Conservation (phyloP, 2,329 filamentous ascomycete species). For the Coniochaeta sp. region DNA sequence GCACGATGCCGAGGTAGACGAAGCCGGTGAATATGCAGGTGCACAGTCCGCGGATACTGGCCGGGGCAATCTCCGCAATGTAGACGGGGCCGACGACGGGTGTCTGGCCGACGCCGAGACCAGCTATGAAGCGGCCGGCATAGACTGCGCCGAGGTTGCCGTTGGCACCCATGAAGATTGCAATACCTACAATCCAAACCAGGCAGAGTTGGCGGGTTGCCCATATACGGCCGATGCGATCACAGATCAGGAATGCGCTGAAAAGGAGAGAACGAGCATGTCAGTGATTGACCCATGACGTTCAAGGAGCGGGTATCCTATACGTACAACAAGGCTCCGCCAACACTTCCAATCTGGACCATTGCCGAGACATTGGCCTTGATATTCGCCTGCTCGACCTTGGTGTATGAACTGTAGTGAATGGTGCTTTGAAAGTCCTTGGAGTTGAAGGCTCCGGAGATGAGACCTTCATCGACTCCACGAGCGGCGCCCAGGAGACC, state of each 20-base stretch:
- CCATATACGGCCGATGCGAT: conserved; percentile 56
- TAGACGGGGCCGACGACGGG: conserved; percentile 64
- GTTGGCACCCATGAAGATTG: conserved; percentile 49
- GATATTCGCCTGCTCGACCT: conserved; percentile 54
- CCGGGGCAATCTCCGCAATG: conserved; percentile 64
- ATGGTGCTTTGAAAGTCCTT: conserved; percentile 55
- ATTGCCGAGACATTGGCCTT: conserved; percentile 73
- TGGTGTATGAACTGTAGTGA: conserved; percentile 44
- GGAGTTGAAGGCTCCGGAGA: conserved; percentile 64
- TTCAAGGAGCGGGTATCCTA: background rate
- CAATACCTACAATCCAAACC: conserved; percentile 51
- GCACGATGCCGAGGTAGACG: conserved; percentile 71
- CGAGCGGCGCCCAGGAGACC: conserved; percentile 70
- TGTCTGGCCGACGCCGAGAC: conserved; percentile 59
- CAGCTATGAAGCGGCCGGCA: conserved; percentile 59
- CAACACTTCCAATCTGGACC: conserved; percentile 74
- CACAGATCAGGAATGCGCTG: conserved; percentile 52
- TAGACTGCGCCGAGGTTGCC: conserved; percentile 52
- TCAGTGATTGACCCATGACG: background rate
- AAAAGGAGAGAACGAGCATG: background rate
- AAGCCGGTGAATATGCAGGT: conserved; percentile 64
- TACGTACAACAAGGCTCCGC: conserved; percentile 41
- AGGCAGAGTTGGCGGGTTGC: conserved; percentile 50
- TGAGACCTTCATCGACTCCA: conserved; percentile 75
- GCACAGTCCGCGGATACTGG: conserved; percentile 63